phyloP scores from a whole-genome alignment of 257 asterid species.

The Perilla frutescens region DNA sequence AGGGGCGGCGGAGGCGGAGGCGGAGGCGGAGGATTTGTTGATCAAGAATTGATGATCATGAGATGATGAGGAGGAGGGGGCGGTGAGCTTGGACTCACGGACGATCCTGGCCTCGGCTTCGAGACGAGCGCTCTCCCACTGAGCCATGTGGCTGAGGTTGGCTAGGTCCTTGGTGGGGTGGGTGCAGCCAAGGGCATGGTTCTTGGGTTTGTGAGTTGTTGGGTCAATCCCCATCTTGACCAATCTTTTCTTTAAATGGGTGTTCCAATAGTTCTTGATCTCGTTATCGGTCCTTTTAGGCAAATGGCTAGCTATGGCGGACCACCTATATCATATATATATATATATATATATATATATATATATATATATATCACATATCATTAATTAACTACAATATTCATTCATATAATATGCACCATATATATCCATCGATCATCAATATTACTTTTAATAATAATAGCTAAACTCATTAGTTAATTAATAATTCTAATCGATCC shows the following conservation, averaged over 20 bases:
- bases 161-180: constrained; percentile 50
- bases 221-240: constrained; percentile 62
- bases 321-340: constrained; percentile 43
- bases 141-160: constrained; percentile 67
- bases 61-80: neutral
- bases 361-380: too few relatives aligned
- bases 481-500: too few relatives aligned
- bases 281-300: constrained; percentile 60
- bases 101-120: constrained; percentile 57
- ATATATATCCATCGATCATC: too few relatives aligned
- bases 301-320: constrained; percentile 54
- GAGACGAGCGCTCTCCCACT: constrained; percentile 62
- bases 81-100: constrained; percentile 34
- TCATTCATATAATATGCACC: too few relatives aligned
- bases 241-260: constrained; percentile 52
- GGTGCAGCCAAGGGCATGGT: constrained; percentile 35
- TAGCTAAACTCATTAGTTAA: too few relatives aligned
- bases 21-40: constrained; percentile 14
- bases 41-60: neutral
- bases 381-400: too few relatives aligned
- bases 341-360: too few relatives aligned
- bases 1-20: neutral
- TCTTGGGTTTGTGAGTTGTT: constrained; percentile 52
- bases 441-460: too few relatives aligned
- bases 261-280: constrained; percentile 64